phyloP scores from a whole-genome alignment of 2,329 filamentous ascomycete genomes.

The Botryosphaeria dothidea region DNA sequence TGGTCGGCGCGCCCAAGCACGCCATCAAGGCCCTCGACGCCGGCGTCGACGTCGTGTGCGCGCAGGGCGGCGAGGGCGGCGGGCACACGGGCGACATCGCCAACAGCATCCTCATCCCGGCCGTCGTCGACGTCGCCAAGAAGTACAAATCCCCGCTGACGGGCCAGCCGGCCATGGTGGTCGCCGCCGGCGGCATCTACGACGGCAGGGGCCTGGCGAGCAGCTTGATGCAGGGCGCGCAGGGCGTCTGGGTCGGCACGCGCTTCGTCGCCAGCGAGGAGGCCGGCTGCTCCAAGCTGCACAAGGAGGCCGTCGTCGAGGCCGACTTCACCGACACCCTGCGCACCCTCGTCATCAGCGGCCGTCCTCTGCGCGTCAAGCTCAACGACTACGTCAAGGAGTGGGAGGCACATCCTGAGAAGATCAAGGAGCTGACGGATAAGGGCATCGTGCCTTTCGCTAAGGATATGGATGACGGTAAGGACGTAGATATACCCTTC shows the following conservation, averaged over 20 bases:
- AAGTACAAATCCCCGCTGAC: conserved; percentile 71
- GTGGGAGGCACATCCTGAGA: conserved; percentile 76
- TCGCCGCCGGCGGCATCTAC: conserved; percentile 85
- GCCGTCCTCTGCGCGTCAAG: conserved; percentile 76
- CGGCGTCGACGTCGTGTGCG: conserved; percentile 87
- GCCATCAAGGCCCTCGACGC: conserved; percentile 83
- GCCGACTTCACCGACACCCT: conserved; percentile 79
- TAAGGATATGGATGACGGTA: conserved; percentile 78
- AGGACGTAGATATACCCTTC: conserved; percentile 82
- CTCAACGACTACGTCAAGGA: conserved; percentile 79
- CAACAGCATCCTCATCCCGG: conserved; percentile 81
- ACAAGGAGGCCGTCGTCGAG: conserved; percentile 82
- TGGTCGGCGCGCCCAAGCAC: conserved; percentile 92
- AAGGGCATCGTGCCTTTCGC: conserved; percentile 78
- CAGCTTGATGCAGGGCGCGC: conserved; percentile 82
- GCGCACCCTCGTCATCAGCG: conserved; percentile 78
- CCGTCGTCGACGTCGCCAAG: conserved; percentile 80
- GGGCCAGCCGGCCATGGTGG: conserved; percentile 72
- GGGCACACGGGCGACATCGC: conserved; percentile 90
- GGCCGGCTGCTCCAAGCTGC: conserved; percentile 75
- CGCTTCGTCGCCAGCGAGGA: conserved; percentile 83
- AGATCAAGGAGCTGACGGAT: conserved; percentile 74
- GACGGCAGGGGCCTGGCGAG: conserved; percentile 80
- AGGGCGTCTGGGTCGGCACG: conserved; percentile 92
- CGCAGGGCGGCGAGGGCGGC: conserved; percentile 90